These are phyloP conservation scores for Exophiala spinifera DNA, from an alignment of 2,329 filamentous ascomycete species.

Conservation along the genomic window DNA sequence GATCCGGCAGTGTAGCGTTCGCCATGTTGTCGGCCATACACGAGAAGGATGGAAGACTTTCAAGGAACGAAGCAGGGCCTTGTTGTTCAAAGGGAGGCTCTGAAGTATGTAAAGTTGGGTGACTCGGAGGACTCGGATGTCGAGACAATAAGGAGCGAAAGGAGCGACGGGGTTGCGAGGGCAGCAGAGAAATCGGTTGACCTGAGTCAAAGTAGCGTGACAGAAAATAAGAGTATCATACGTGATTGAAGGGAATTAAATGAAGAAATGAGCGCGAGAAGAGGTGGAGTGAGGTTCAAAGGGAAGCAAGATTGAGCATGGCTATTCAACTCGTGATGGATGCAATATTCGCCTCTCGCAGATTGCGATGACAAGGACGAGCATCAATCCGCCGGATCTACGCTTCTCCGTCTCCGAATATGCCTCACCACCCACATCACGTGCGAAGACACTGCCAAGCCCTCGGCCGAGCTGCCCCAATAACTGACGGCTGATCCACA, in stretches of 20 bases:
- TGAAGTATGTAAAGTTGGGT: conserved; percentile 8
- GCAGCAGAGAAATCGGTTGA: conserved; percentile 2
- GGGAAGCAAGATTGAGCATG: not conserved
- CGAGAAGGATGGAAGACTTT: not conserved
- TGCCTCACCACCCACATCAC: not conserved
- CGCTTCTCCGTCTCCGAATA: not conserved
- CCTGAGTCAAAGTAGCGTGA: conserved; percentile 2
- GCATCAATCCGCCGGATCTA: not conserved
- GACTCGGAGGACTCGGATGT: conserved; percentile 15
- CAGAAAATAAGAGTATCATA: conserved; percentile 11
- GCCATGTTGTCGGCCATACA: conserved; percentile 22
- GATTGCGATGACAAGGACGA: not conserved
- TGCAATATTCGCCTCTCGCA: conserved; percentile 13
- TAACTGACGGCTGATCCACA: not conserved
- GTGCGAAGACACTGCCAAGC: not conserved
- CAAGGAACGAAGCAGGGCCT: not conserved
- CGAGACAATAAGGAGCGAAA: conserved; percentile 2
- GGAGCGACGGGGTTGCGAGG: conserved; percentile 4
- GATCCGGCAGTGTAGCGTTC: conserved; percentile 37
- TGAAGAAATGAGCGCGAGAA: conserved; percentile 2
- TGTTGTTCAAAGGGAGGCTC: not conserved
- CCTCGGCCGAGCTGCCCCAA: not conserved
- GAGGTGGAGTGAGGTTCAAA: conserved; percentile 5
- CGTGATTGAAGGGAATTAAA: not conserved
- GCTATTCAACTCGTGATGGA: conserved; percentile 9